Conservation (phyloP, 169 alveolate species). For the Plasmodium ovale region DNA sequence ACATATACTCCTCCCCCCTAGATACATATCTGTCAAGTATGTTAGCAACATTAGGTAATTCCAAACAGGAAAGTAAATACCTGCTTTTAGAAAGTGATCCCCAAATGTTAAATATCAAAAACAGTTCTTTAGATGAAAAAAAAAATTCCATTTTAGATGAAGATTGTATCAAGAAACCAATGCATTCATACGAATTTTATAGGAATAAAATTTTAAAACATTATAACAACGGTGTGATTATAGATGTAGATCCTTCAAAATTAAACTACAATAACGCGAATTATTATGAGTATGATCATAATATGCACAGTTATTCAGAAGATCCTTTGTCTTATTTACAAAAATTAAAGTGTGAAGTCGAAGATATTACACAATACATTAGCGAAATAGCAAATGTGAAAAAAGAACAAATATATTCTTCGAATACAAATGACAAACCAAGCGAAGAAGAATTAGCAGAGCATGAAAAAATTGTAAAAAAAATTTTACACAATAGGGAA, state of each 20-base stretch:
- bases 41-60: neutral
- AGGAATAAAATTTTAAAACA: constrained; percentile 53
- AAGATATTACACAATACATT: constrained; percentile 49
- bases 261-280: constrained; percentile 48
- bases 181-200: constrained; percentile 60
- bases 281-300: constrained; percentile 44
- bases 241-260: constrained; percentile 58
- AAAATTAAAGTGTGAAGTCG: constrained; percentile 73
- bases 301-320: constrained; percentile 10
- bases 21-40: constrained; percentile 63
- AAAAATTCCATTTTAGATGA: constrained; percentile 17
- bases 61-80: neutral
- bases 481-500: constrained; percentile 71
- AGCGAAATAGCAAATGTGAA: constrained; percentile 14
- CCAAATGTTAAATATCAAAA: constrained; percentile 11
- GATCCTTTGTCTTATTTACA: constrained; percentile 68
- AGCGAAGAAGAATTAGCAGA: constrained; percentile 44
- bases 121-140: constrained; percentile 30
- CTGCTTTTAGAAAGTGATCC: neutral
- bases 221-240: constrained; percentile 41
- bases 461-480: constrained; percentile 51
- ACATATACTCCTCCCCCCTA: constrained; percentile 73
- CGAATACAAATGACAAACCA: constrained; percentile 3
- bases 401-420: neutral
- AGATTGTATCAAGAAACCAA: constrained; percentile 19